These are phyloP conservation scores for Abrus precatorius DNA, from an alignment of 306 rosid species.

Conservation along the genomic window DNA sequence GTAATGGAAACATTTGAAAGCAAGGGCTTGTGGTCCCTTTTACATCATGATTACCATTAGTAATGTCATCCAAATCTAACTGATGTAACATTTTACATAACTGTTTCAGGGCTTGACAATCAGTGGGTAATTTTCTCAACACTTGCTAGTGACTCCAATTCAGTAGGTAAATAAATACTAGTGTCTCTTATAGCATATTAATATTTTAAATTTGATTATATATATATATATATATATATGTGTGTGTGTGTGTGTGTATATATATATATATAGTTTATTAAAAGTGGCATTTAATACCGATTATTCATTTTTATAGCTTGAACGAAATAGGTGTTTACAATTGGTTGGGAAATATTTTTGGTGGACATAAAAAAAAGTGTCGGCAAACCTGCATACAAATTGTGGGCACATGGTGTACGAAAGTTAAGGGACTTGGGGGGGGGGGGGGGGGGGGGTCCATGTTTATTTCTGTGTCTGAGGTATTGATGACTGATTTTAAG, in stretches of 20 bases:
- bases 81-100: slow-evolving; percentile 36
- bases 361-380: background rate
- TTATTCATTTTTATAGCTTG: too few species aligned
- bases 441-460: slow-evolving; percentile 48
- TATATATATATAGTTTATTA: too few species aligned
- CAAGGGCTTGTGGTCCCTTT: slow-evolving; percentile 50
- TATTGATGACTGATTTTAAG: slow-evolving; percentile 36
- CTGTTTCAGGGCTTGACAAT: slow-evolving; percentile 19
- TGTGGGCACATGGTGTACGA: slow-evolving; percentile 46
- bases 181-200: too few species aligned
- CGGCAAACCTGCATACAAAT: slow-evolving; percentile 30
- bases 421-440: slow-evolving; percentile 34
- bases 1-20: slow-evolving; percentile 54
- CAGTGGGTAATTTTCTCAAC: slow-evolving; percentile 44
- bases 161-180: background rate
- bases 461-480: slow-evolving; percentile 29
- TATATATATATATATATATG: too few species aligned
- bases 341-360: background rate
- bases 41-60: slow-evolving; percentile 29
- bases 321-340: too few species aligned
- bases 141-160: background rate
- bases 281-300: too few species aligned
- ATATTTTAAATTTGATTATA: too few species aligned
- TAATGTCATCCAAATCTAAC: slow-evolving; percentile 36
- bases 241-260: too few species aligned